These are phyloP conservation scores for Zygoascus ofunaensis DNA, from an alignment of 805 yeast species.

Conservation along the genomic window DNA sequence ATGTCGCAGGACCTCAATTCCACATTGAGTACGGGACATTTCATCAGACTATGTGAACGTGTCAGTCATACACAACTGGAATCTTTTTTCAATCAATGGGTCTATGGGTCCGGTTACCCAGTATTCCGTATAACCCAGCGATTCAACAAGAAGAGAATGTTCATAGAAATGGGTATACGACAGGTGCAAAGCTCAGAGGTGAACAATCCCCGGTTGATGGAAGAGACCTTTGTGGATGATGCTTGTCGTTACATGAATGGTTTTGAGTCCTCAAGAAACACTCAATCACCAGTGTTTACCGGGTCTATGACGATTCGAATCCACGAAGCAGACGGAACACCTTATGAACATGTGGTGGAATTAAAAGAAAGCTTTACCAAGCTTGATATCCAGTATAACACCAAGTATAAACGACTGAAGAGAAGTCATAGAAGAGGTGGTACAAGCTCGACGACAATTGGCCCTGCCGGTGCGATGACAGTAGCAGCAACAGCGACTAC, in stretches of 20 bases:
- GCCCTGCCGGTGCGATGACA: slow-evolving; percentile 10
- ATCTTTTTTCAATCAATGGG: slow-evolving; percentile 87
- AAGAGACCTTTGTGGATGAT: slow-evolving; percentile 32
- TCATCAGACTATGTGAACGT: slow-evolving; percentile 89
- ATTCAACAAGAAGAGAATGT: slow-evolving; percentile 87
- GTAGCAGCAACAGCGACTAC: slow-evolving; percentile 19
- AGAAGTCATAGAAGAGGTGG: slow-evolving; percentile 37
- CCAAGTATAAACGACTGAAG: slow-evolving; percentile 78
- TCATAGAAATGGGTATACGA: slow-evolving; percentile 87
- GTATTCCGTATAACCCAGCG: slow-evolving; percentile 80
- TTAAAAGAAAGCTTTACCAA: slow-evolving; percentile 77
- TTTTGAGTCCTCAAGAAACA: slow-evolving; percentile 2
- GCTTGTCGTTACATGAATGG: slow-evolving; percentile 26
- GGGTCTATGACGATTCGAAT: slow-evolving; percentile 97
- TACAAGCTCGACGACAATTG: slow-evolving; percentile 15
- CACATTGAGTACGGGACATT: slow-evolving; percentile 69
- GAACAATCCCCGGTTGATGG: slow-evolving; percentile 30
- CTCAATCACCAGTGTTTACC: slow-evolving; percentile 38
- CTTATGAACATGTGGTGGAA: slow-evolving; percentile 94
- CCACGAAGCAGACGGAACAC: slow-evolving; percentile 97
- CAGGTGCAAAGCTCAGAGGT: slow-evolving; percentile 72
- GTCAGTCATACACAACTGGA: slow-evolving; percentile 82
- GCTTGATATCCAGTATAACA: slow-evolving; percentile 88
- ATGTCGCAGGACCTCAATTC: slow-evolving; percentile 92
- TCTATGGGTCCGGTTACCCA: slow-evolving; percentile 81